These are phyloP conservation scores for Lachnellula suecica DNA, from an alignment of 2,329 filamentous ascomycete species.

Conservation along the genomic window DNA sequence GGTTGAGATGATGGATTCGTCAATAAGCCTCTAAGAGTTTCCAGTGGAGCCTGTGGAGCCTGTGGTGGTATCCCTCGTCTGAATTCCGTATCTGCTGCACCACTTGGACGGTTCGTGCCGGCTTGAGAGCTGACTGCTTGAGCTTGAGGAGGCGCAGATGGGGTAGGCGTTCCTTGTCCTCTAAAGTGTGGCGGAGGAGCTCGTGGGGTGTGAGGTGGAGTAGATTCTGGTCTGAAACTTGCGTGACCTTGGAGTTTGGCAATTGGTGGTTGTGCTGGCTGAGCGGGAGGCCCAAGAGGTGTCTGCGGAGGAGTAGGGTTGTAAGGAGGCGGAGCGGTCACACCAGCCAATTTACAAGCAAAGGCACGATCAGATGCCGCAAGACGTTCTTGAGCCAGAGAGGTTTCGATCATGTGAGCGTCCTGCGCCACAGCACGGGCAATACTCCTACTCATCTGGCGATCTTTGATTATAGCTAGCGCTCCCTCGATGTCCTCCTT, in stretches of 20 bases:
- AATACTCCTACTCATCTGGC: neutral
- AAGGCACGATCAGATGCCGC: neutral
- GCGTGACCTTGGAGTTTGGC: neutral
- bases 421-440: neutral
- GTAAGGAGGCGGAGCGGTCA: neutral
- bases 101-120: too few species aligned
- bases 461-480: conserved; percentile 1
- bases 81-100: too few species aligned
- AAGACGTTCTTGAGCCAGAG: neutral
- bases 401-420: neutral
- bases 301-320: neutral
- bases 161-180: neutral
- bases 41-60: too few species aligned
- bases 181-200: neutral
- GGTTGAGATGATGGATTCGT: too few species aligned
- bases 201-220: neutral
- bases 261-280: too few species aligned
- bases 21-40: too few species aligned
- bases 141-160: neutral
- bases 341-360: conserved; percentile 2
- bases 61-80: too few species aligned
- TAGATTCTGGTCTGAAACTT: neutral
- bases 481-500: conserved; percentile 6
- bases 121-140: too few species aligned
- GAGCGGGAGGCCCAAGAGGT: neutral